Percentiles rank a stretch among this genome's conserved stretches.
Conservation (phyloP, 148 eudicot species). For the Tetragonia tetragonoides region DNA sequence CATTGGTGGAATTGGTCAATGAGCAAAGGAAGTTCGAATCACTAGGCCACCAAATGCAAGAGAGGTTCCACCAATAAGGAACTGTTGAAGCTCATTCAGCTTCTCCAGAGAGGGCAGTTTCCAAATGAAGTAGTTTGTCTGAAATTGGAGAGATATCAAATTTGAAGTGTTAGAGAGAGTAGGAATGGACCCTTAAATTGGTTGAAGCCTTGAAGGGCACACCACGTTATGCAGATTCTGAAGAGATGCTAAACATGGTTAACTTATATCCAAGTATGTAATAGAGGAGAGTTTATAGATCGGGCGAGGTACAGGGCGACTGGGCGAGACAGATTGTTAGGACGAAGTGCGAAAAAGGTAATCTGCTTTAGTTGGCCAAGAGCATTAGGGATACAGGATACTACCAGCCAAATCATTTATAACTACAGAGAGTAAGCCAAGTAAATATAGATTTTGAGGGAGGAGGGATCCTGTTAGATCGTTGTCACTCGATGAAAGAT, state of each 20-base stretch:
- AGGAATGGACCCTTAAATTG: constrained; percentile 31
- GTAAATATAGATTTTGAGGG: constrained; percentile 35
- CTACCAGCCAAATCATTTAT: constrained; percentile 13
- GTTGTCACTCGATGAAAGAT: constrained; percentile 9
- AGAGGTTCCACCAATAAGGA: background rate
- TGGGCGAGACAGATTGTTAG: constrained; percentile 16
- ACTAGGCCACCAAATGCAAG: background rate
- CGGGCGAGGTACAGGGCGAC: constrained; percentile 24
- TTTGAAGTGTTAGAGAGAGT: constrained; percentile 33
- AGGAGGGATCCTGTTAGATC: constrained; percentile 24
- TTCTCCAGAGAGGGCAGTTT: background rate
- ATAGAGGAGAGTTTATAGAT: constrained; percentile 33
- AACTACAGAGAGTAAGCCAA: background rate
- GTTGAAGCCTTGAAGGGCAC: constrained; percentile 10
- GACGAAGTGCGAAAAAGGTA: background rate
- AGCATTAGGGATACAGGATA: constrained; percentile 26
- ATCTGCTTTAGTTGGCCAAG: constrained; percentile 24
- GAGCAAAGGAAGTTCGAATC: constrained; percentile 15
- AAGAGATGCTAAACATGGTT: constrained; percentile 24
- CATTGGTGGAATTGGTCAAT: constrained; percentile 6
- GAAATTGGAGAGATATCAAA: constrained; percentile 7
- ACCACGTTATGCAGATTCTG: constrained; percentile 16
- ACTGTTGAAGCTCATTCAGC: background rate
- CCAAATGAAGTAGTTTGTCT: constrained; percentile 15
- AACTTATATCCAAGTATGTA: background rate